These are phyloP conservation scores for Trametes punicea DNA, from an alignment of 768 basidiomycete genomes.

Conservation along the genomic window DNA sequence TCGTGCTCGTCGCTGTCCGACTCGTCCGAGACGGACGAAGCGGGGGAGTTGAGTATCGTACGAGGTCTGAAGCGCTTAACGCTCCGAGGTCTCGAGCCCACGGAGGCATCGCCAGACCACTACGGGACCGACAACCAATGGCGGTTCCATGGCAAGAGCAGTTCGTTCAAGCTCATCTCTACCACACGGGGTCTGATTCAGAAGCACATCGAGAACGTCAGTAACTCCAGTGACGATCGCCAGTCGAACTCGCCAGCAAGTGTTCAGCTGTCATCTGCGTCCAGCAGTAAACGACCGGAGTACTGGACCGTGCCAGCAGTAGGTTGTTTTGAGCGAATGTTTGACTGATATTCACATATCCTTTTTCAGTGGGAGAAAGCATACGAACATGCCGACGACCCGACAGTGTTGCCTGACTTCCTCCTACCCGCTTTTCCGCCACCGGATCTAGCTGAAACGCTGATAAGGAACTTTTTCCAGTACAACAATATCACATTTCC, in stretches of 20 bases:
- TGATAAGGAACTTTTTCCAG: constrained; percentile 70
- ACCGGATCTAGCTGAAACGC: constrained; percentile 47
- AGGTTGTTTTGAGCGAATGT: constrained; percentile 23
- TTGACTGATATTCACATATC: neutral
- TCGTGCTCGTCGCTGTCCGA: constrained; percentile 18
- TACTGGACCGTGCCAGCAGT: constrained; percentile 63
- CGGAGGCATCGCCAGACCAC: constrained; percentile 30
- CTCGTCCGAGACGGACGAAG: constrained; percentile 37
- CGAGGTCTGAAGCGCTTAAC: constrained; percentile 37
- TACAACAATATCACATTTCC: constrained; percentile 59
- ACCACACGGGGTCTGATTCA: constrained; percentile 51
- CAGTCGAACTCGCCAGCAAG: constrained; percentile 16
- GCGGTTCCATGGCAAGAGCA: constrained; percentile 63
- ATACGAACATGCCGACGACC: constrained; percentile 42
- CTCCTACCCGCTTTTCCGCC: constrained; percentile 56
- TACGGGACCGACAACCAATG: constrained; percentile 38
- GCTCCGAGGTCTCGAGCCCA: constrained; percentile 37
- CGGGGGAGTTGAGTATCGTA: constrained; percentile 38
- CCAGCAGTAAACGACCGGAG: constrained; percentile 33
- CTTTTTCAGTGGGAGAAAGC: constrained; percentile 22
- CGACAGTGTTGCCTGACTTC: constrained; percentile 19
- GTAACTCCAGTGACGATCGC: constrained; percentile 26
- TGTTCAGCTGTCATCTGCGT: constrained; percentile 18
- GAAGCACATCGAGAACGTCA: constrained; percentile 44
- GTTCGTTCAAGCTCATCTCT: constrained; percentile 52